Base-by-base conservation (phyloP, 108 stramenopile species). In the Nitzschia palea region DNA sequence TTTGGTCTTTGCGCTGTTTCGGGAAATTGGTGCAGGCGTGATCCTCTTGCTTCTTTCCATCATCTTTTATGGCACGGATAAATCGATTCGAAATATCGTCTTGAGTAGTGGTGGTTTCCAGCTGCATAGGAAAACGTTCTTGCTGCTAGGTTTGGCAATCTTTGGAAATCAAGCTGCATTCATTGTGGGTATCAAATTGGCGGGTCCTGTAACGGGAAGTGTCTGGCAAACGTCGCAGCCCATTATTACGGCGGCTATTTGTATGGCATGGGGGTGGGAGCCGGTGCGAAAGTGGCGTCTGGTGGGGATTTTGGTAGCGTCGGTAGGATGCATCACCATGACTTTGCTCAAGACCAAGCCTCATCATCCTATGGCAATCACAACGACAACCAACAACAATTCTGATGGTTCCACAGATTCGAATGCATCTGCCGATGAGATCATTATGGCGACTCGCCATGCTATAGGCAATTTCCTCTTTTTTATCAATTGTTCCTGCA, bases 211-310 rank as follows among this genome's bases (percentile, higher is more conserved):
- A 2, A 44, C 68, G 0, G 67, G 42, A 4, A 45, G 60, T n/a
- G 52, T 76, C 14, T 76, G 74, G 74, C 74, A 76, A 47, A 68
- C 74, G 4, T 44, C 32, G 30, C 68, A 64, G 47, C 68, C 74
- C 3, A 70, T 76, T 40, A 26, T 76, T 15, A 70, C 74, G 68
- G 74, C 74, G 25, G 74, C 68, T 35, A 55, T 76, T 57, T 43
- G 59, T 20, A 70, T 70, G 62, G 34, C 32, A 14, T 2, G 63
- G 32, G 54, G 74, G 4, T 42, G 48, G 52, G 74, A 76, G 45
- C 51, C 40, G 15, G 14, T 43, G 25, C 51, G 40, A 3, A 48
- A 14, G 18, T 17, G 2, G 27, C 60, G 74, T 14, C 20, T 76
- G 2, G 26, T 28, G 0, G 74, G 74, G 15, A 35, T 70, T 14